Conservation (phyloP, 2,329 filamentous ascomycete species). For the Fusarium guadeloupense region DNA sequence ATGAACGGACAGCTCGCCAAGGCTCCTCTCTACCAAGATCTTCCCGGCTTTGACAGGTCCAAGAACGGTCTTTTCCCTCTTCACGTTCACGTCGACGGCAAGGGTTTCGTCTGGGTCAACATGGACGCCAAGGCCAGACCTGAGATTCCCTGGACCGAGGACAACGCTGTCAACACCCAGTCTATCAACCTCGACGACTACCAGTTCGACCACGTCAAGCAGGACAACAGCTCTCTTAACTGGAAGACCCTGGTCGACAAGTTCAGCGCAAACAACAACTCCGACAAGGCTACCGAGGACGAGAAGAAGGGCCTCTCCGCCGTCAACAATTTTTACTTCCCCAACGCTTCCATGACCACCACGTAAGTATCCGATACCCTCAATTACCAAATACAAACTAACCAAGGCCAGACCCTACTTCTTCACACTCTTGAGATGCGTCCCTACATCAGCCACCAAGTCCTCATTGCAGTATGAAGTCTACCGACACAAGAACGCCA, state of each 20-base stretch:
- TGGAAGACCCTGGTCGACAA: slow-evolving; percentile 63
- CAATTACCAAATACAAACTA: slow-evolving; percentile 43
- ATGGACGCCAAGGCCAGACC: slow-evolving; percentile 57
- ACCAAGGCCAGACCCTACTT: slow-evolving; percentile 48
- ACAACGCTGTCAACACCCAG: slow-evolving; percentile 54
- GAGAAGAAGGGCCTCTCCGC: slow-evolving; percentile 13
- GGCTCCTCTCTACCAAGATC: slow-evolving; percentile 66
- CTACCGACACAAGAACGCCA: slow-evolving; percentile 30
- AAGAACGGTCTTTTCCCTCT: slow-evolving; percentile 65
- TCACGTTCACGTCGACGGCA: slow-evolving; percentile 61
- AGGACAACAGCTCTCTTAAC: slow-evolving; percentile 64
- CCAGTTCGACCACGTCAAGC: slow-evolving; percentile 64
- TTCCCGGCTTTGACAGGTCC: slow-evolving; percentile 63
- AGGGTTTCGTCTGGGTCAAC: slow-evolving; percentile 68
- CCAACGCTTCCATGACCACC: slow-evolving; percentile 31
- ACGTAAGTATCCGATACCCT: slow-evolving; percentile 58
- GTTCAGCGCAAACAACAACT: slow-evolving; percentile 34
- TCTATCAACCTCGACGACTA: slow-evolving; percentile 62
- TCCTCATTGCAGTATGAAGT: slow-evolving; percentile 28
- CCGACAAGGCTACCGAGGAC: slow-evolving; percentile 48
- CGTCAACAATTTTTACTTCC: slow-evolving; percentile 37
- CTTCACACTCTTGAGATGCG: slow-evolving; percentile 27
- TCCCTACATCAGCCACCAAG: slow-evolving; percentile 18
- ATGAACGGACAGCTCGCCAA: slow-evolving; percentile 67
- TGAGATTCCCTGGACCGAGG: slow-evolving; percentile 60